Evolutionary conservation across 495 filamentous ascomycete genomes (phyloP), one percentile per base, ranked within the genome.

Genomic region (Penicillium dipodomyicola): DNA sequence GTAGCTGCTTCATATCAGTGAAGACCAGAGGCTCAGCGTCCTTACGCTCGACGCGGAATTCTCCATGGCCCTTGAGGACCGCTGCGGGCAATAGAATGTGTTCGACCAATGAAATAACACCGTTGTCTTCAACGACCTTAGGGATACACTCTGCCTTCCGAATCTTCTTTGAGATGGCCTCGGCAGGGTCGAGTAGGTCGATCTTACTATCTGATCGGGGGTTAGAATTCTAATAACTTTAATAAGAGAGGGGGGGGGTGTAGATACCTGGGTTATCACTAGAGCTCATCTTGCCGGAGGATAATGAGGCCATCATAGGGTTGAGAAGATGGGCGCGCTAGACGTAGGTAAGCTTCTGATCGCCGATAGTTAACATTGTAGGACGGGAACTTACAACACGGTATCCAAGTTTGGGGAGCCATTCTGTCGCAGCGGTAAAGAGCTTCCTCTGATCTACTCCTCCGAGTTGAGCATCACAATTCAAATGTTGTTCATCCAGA

Each of bases 71-170:
- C n/a, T 54, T 44, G 10, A 68, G 55, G 23, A 71, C 65, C 9
- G 80, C 67, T 15, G 85, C 85, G 3, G 88, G 87, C 25, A 96
- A 77, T 9, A 95, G 74, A 17, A 96, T 89, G 61, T 82, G 86
- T 67, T 95, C 89, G 37, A 90, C 82, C 53, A 95, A 90, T 0
- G 83, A 78, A 8, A 94, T 69, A 7, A 95, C 69, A 12, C 91
- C 91, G 65, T 96, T 96, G 9, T 82, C 89, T 57, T 92, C 88
- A 10, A 88, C 74, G 32, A 86, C 79, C 62, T 82, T 79, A 3
- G 91, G 91, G 33, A 80, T 78, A 22, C 85, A 29, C 39, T 83
- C 77, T 10, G 90, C 89, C 72, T 92, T 93, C 59, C 81, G 82
- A 49, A 95, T 72, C 79, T 95, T 95, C 71, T 81, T 84, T 54